Percentiles rank a stretch among this genome's conserved stretches.
These are phyloP conservation scores for Fusarium subtropicale DNA, from an alignment of 2,329 filamentous ascomycete species.

Conservation along the genomic window DNA sequence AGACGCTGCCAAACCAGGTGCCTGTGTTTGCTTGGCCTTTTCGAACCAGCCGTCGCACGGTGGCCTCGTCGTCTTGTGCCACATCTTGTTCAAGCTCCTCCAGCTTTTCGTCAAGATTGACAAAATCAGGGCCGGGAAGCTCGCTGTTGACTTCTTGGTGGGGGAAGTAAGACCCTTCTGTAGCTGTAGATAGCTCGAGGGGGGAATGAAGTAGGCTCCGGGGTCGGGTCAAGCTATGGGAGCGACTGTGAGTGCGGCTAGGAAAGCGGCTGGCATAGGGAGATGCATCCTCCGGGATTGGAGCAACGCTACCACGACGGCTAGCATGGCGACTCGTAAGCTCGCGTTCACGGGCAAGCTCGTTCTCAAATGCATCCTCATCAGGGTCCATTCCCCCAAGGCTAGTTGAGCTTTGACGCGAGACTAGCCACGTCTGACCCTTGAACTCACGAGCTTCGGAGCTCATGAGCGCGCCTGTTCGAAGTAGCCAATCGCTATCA, in stretches of 20 bases:
- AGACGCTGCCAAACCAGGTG: conserved; percentile 70
- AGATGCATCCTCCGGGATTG: conserved; percentile 53
- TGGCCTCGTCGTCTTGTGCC: conserved; percentile 67
- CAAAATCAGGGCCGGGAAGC: conserved; percentile 69
- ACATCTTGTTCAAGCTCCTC: conserved; percentile 66
- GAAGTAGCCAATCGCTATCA: conserved; percentile 73
- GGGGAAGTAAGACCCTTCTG: conserved; percentile 43
- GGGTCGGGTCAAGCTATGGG: conserved; percentile 51
- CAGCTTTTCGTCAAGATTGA: conserved; percentile 70
- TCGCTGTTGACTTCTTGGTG: conserved; percentile 48
- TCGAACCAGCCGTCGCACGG: conserved; percentile 67
- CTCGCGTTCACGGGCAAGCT: conserved; percentile 64
- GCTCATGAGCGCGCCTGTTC: conserved; percentile 71
- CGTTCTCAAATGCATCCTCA: conserved; percentile 64
- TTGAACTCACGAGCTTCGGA: conserved; percentile 74
- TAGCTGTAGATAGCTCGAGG: conserved; percentile 52
- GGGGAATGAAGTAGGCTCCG: conserved; percentile 59
- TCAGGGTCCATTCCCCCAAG: conserved; percentile 65
- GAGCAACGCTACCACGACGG: conserved; percentile 59
- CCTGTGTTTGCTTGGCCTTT: conserved; percentile 63
- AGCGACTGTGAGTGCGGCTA: conserved; percentile 58
- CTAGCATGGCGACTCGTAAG: conserved; percentile 61
- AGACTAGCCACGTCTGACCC: conserved; percentile 76
- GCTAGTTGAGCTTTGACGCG: conserved; percentile 72
- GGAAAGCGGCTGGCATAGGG: conserved; percentile 58